A percentile compares a stretch with the other conserved stretches of the same genome.
These are phyloP conservation scores for Wallacemonas sp. DNA, from an alignment of 208 protist species.

Conservation along the genomic window DNA sequence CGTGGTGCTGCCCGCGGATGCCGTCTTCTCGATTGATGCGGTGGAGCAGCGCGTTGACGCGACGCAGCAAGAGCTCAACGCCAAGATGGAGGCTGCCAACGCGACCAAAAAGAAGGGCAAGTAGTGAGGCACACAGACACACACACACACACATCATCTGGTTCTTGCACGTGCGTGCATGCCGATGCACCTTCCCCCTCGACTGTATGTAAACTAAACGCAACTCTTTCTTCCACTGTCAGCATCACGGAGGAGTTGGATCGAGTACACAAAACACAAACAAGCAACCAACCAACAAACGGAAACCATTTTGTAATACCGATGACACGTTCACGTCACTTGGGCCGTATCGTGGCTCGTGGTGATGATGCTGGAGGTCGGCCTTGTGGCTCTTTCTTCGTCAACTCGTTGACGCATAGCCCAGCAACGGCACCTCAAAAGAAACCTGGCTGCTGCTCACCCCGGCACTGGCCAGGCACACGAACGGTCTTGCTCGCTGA, in stretches of 20 bases:
- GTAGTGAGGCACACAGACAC: background rate
- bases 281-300: conserved; percentile 11
- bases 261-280: conserved; percentile 11
- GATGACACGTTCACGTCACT: too few relatives aligned
- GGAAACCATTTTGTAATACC: background rate
- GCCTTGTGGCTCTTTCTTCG: too few relatives aligned
- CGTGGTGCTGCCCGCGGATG: conserved; percentile 22
- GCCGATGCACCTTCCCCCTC: background rate
- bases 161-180: background rate
- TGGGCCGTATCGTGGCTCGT: too few relatives aligned
- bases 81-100: conserved; percentile 19
- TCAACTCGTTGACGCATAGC: too few relatives aligned
- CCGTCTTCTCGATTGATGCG: conserved; percentile 50
- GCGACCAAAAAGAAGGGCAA: conserved; percentile 23
- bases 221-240: too few relatives aligned
- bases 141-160: conserved; percentile 18
- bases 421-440: too few relatives aligned
- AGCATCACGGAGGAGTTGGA: background rate
- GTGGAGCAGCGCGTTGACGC: conserved; percentile 59
- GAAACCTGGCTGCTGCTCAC: too few relatives aligned
- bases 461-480: too few relatives aligned
- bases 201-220: too few relatives aligned
- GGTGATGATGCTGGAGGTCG: too few relatives aligned
- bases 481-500: too few relatives aligned
- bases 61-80: conserved; percentile 34